A percentile compares a stretch with the other conserved stretches of the same genome.
phyloP scores from a whole-genome alignment of 371 early-diverging fungal species.

The Apophysomyces variabilis region DNA sequence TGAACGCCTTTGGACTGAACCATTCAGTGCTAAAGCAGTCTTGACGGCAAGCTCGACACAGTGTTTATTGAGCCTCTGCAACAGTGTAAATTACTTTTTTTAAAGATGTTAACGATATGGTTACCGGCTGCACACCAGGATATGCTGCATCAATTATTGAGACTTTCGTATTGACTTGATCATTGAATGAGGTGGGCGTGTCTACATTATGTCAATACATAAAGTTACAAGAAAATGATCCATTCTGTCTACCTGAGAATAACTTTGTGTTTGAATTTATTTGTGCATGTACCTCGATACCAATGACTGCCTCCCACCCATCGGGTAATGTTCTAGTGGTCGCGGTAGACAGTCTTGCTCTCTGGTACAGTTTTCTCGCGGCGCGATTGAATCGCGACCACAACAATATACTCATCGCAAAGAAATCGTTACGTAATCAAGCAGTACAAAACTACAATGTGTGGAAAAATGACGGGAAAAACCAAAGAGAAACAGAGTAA shows the following conservation, averaged over 20 bases:
- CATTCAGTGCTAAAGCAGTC: conserved; percentile 74
- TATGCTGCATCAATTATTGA: conserved; percentile 81
- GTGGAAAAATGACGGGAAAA: no score
- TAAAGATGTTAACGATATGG: not conserved
- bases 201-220: conserved; percentile 20
- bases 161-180: conserved; percentile 75
- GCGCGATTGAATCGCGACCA: conserved; percentile 1
- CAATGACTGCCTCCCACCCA: conserved; percentile 82
- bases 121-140: conserved; percentile 75
- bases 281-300: conserved; percentile 93
- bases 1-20: conserved; percentile 66
- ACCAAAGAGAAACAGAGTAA: no score
- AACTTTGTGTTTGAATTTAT: conserved; percentile 77
- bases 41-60: conserved; percentile 76
- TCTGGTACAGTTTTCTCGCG: not conserved
- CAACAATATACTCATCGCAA: not conserved
- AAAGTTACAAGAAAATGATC: not conserved
- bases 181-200: conserved; percentile 59
- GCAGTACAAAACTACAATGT: no score
- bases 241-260: conserved; percentile 69
- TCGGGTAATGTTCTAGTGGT: not conserved
- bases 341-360: not conserved
- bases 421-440: not conserved
- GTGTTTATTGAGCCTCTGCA: conserved; percentile 69
- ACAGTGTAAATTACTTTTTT: not conserved